Conservation (phyloP, 805 yeast genomes). For the Yamadazyma sp. region DNA sequence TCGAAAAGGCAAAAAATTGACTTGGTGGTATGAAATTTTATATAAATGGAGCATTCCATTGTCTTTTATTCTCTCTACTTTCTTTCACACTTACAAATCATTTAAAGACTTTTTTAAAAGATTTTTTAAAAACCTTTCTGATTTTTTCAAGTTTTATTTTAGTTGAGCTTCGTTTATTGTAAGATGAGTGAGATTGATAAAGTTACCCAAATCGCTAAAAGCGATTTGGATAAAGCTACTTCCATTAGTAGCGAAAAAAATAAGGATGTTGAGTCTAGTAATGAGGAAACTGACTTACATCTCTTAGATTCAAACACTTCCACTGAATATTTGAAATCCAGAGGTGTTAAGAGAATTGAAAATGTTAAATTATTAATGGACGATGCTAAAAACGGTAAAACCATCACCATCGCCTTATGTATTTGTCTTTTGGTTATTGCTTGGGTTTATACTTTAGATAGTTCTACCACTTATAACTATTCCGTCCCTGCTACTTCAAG, state of each 20-base stretch:
- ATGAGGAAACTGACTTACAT: slow-evolving; percentile 1
- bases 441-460: slow-evolving; percentile 28
- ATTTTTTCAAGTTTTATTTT: too few relatives aligned
- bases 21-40: too few relatives aligned
- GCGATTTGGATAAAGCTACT: too few relatives aligned
- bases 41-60: too few relatives aligned
- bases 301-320: slow-evolving; percentile 8
- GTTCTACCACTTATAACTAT: slow-evolving; percentile 27
- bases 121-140: too few relatives aligned
- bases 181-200: too few relatives aligned
- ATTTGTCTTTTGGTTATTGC: slow-evolving; percentile 18
- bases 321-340: slow-evolving; percentile 5
- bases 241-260: slow-evolving; percentile 3
- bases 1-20: too few relatives aligned
- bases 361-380: slow-evolving; percentile 13
- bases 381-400: slow-evolving; percentile 11
- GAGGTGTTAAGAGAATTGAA: slow-evolving; percentile 22
- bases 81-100: too few relatives aligned
- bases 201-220: too few relatives aligned
- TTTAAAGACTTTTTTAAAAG: too few relatives aligned
- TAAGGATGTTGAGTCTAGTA: background rate
- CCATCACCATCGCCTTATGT: slow-evolving; percentile 11
- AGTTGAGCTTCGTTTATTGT: too few relatives aligned
- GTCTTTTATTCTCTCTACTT: too few relatives aligned
- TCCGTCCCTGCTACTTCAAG: slow-evolving; percentile 29